phyloP scores from a whole-genome alignment of 495 filamentous ascomycete genomes.

The Podospora australis region DNA sequence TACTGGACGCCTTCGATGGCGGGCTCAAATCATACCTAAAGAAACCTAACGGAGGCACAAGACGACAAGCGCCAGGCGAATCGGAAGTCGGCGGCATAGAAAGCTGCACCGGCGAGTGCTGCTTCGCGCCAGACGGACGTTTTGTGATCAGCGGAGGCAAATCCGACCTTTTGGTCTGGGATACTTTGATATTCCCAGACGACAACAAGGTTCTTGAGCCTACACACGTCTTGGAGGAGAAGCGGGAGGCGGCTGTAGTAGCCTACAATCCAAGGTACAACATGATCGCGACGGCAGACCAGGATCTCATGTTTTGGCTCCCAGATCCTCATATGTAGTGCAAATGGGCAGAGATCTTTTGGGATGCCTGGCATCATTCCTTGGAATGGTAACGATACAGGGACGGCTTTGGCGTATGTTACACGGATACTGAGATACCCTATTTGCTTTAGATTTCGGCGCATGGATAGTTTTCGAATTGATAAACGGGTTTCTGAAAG shows the following conservation, averaged over 20 bases:
- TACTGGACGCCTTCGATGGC: slow-evolving; percentile 87
- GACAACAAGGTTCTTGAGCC: slow-evolving; percentile 60
- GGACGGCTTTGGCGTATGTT: too few species aligned
- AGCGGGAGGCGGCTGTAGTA: slow-evolving; percentile 62
- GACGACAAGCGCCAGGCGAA: slow-evolving; percentile 45
- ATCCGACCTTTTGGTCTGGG: slow-evolving; percentile 74
- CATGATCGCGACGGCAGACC: slow-evolving; percentile 80
- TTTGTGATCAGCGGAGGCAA: slow-evolving; percentile 77
- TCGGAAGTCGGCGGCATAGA: slow-evolving; percentile 29
- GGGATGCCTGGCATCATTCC: background rate
- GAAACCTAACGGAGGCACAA: slow-evolving; percentile 34
- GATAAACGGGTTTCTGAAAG: too few species aligned
- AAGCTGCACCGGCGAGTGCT: slow-evolving; percentile 71
- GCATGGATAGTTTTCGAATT: too few species aligned
- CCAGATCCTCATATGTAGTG: slow-evolving; percentile 58
- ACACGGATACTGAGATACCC: slow-evolving; percentile 16
- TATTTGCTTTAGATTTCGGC: slow-evolving; percentile 10
- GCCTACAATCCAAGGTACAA: slow-evolving; percentile 88
- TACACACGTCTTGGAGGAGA: slow-evolving; percentile 54
- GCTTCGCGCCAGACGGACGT: slow-evolving; percentile 80
- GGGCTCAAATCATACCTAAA: slow-evolving; percentile 58
- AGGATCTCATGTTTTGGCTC: slow-evolving; percentile 84
- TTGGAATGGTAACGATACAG: background rate
- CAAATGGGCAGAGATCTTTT: background rate
- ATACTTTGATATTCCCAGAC: slow-evolving; percentile 51